Evolutionary conservation across 1,139 yeast species (phyloP), one percentile per base, ranked within the genome.

Genomic region (Pichia sp.): DNA sequence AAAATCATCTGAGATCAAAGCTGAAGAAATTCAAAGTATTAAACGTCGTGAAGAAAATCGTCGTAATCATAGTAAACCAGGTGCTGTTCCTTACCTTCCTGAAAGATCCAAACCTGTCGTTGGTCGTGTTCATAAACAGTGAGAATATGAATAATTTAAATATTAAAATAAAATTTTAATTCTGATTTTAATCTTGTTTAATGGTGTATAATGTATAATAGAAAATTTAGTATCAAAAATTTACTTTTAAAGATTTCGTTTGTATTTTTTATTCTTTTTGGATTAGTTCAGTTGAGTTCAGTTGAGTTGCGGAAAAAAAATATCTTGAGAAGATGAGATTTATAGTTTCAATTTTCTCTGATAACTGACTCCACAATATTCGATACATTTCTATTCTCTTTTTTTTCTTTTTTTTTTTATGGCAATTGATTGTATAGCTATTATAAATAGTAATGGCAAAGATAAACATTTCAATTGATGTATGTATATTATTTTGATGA

Each of bases 71-170:
- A 78, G 84, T 56, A 85, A 79, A 65, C 78, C 81, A 45, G 90
- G 89, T 7, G 66, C 81, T 33, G 79, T 76, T 56, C 83, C 83
- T 5, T 79, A 71, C 61, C 71, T 71, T 40, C 71, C 84, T 29
- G 97, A 89, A 66, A 79, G 96, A 58, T 81, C 81, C 61, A 87
- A 85, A 69, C 97, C 89, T 65, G 82, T 92, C 58, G 75, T 89
- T 48, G 95, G 94, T 5, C 79, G 85, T 40, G 95, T 88, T 4
- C 78, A 86, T 58, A 78, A 83, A 46, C 48, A 56, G 27, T 58
- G 46, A 30, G 18, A 18, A 18, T 18, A 18, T 18, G 18, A 18
- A 18, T 18, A 18, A 18, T 18, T 18, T 18, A 18, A 18, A 18
- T 18, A 18, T 18, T 18, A 18, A 18, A 18, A 18, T 18, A 18